phyloP scores from a whole-genome alignment of 768 basidiomycete species.

The Boletus rubroflammeus region DNA sequence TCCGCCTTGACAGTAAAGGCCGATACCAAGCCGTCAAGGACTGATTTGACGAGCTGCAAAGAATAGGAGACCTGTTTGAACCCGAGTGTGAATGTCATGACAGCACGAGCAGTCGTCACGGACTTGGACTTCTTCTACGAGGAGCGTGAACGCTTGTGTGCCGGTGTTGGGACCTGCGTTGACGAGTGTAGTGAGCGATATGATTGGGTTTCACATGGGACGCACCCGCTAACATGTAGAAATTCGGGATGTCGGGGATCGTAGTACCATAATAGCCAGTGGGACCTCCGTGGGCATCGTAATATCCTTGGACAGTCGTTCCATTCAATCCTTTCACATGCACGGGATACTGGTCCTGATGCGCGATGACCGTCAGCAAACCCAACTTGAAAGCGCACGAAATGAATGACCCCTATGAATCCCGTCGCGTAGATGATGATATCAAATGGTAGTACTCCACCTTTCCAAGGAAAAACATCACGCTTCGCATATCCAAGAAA shows the following conservation, averaged over 20 bases:
- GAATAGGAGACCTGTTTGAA: conserved; percentile 25
- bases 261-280: conserved; percentile 33
- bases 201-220: background rate
- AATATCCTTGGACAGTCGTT: conserved; percentile 28
- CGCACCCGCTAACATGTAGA: conserved; percentile 32
- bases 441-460: conserved; percentile 31
- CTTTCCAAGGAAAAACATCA: conserved; percentile 10
- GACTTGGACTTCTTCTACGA: conserved; percentile 30
- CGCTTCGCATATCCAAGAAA: background rate
- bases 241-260: conserved; percentile 37
- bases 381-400: background rate
- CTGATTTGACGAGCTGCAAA: conserved; percentile 29
- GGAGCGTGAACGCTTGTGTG: conserved; percentile 24
- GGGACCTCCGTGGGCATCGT: conserved; percentile 29
- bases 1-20: conserved; percentile 23
- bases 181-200: background rate
- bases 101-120: background rate
- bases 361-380: background rate
- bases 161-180: conserved; percentile 26
- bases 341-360: conserved; percentile 21
- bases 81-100: background rate
- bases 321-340: conserved; percentile 24
- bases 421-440: conserved; percentile 35
- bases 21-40: conserved; percentile 20
- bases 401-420: conserved; percentile 24